Percentiles rank a stretch among this genome's conserved stretches.
phyloP scores from a whole-genome alignment of 768 basidiomycete genomes.

The Suillus alpinus region DNA sequence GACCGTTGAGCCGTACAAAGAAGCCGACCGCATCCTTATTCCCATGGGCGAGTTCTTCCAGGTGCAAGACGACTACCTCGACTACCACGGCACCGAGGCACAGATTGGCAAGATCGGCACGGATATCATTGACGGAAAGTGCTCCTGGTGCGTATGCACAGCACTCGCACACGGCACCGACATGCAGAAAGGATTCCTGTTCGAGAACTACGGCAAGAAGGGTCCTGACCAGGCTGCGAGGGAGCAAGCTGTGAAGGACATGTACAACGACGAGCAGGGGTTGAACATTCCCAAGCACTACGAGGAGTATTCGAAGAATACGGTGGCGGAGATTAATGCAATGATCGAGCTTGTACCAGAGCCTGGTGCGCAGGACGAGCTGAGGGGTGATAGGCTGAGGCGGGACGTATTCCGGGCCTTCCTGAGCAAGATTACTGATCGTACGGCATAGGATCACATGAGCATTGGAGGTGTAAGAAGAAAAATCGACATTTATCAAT shows the following conservation, averaged over 20 bases:
- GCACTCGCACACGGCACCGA: constrained; percentile 61
- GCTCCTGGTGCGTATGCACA: constrained; percentile 92
- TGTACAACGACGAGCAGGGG: constrained; percentile 66
- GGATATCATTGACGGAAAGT: constrained; percentile 98
- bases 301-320: constrained; percentile 65
- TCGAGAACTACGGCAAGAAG: constrained; percentile 66
- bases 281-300: constrained; percentile 51
- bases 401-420: constrained; percentile 80
- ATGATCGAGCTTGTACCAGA: constrained; percentile 78
- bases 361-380: constrained; percentile 35
- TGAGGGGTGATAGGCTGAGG: constrained; percentile 46
- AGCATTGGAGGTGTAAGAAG: not conserved
- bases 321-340: constrained; percentile 40
- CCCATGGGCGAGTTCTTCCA: constrained; percentile 99
- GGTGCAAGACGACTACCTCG: constrained; percentile 95
- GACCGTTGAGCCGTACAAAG: constrained; percentile 59
- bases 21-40: constrained; percentile 78
- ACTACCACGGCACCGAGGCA: constrained; percentile 87
- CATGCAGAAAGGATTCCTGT: constrained; percentile 55
- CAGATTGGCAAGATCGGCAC: constrained; percentile 96
- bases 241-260: constrained; percentile 56
- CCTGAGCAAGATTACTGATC: constrained; percentile 71
- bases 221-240: constrained; percentile 36
- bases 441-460: constrained; percentile 31
- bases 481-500: not conserved